These are phyloP conservation scores for Coelastrella sp. DNA, from an alignment of 139 green algal genomes.

Conservation along the genomic window DNA sequence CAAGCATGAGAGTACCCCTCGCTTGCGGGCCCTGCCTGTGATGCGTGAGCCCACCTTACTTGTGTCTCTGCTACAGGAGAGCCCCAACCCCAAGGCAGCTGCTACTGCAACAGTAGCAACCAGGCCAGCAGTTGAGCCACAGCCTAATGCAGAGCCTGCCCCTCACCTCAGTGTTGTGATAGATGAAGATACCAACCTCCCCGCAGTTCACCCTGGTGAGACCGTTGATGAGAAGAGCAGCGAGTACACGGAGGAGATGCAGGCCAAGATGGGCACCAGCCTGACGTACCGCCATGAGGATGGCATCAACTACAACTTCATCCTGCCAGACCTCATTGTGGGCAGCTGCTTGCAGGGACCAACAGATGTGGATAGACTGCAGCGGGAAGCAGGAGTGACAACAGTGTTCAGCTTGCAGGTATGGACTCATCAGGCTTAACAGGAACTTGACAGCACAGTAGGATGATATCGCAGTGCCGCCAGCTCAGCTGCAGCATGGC, in stretches of 20 bases:
- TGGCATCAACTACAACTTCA: slow-evolving; percentile 92
- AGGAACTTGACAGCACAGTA: not conserved
- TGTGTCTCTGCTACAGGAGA: no score
- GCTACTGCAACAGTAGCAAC: no score
- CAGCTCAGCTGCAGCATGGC: no score
- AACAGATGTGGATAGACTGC: slow-evolving; percentile 84
- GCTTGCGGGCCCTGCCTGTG: no score
- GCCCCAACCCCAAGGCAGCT: no score
- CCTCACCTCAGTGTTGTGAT: no score
- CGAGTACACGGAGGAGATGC: slow-evolving; percentile 89
- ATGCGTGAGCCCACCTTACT: no score
- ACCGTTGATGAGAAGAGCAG: slow-evolving; percentile 67
- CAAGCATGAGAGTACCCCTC: no score
- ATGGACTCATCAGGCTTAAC: not conserved
- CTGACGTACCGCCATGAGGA: slow-evolving; percentile 91
- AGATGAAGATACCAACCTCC: no score
- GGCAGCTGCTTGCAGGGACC: slow-evolving; percentile 91
- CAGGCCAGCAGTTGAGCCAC: no score
- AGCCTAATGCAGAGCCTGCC: no score
- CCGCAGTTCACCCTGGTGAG: not conserved
- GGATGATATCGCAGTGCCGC: not conserved
- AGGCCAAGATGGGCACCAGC: slow-evolving; percentile 84
- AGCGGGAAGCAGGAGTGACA: slow-evolving; percentile 77
- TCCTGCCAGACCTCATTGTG: slow-evolving; percentile 94
- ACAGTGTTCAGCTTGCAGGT: slow-evolving; percentile 88